Evolutionary conservation across 1,139 yeast genomes (phyloP).

Genomic region (Debaryomyces singareniensis): DNA sequence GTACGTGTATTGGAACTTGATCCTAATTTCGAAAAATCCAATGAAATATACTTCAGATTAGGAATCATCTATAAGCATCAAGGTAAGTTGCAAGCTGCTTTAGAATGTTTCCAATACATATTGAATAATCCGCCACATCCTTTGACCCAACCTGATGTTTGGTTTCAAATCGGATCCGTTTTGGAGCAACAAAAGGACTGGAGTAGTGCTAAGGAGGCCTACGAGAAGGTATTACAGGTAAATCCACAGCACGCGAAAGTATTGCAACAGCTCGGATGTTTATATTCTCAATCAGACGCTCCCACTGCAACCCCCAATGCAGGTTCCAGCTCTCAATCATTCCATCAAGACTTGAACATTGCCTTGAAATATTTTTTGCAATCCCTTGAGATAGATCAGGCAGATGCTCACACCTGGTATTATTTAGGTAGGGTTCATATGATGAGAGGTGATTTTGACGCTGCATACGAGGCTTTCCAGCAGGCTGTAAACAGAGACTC

Average conservation of each 20-base stretch:
- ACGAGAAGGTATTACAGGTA: constrained; percentile 83
- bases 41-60: constrained; percentile 89
- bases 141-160: constrained; percentile 90
- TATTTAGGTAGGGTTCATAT: constrained; percentile 93
- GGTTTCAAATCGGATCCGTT: constrained; percentile 97
- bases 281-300: constrained; percentile 74
- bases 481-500: constrained; percentile 97
- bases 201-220: constrained; percentile 89
- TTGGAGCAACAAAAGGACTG: constrained; percentile 92
- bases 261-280: constrained; percentile 91
- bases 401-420: constrained; percentile 97
- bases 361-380: constrained; percentile 80
- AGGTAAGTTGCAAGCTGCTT: constrained; percentile 75
- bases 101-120: constrained; percentile 92
- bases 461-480: constrained; percentile 97
- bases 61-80: constrained; percentile 98
- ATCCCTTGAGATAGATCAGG: constrained; percentile 80
- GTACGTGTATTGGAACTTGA: constrained; percentile 93
- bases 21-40: constrained; percentile 92
- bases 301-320: constrained; percentile 12
- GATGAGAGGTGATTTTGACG: constrained; percentile 91
- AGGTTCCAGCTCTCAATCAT: constrained; percentile 10
- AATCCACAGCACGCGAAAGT: constrained; percentile 95
- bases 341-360: constrained; percentile 68
- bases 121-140: constrained; percentile 91